phyloP scores from a whole-genome alignment of 371 early-diverging fungal species.

The Phascolomyces articulosus region DNA sequence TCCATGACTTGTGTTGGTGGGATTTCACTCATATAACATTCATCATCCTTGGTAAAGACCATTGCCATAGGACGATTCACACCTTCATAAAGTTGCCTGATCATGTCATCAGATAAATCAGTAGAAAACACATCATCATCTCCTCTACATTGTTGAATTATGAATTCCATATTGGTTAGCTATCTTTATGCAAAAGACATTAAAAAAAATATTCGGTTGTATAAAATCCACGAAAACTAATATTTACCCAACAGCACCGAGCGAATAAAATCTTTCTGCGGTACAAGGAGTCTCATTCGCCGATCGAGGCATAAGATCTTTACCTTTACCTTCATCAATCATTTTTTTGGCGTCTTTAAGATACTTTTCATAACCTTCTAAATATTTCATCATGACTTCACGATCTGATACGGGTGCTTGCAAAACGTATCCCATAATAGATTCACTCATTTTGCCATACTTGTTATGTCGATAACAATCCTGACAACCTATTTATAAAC shows the following conservation, averaged over 20 bases:
- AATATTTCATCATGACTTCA: slow-evolving; percentile 30
- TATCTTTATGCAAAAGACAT: no score
- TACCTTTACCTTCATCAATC: slow-evolving; percentile 38
- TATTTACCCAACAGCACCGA: slow-evolving; percentile 44
- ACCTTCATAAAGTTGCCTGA: slow-evolving; percentile 36
- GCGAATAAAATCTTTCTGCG: slow-evolving; percentile 51
- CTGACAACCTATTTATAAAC: slow-evolving; percentile 41
- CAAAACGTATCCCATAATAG: slow-evolving; percentile 44
- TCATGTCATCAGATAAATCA: slow-evolving; percentile 43
- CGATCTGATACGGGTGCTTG: slow-evolving; percentile 63
- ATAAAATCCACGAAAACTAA: no score
- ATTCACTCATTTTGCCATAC: slow-evolving; percentile 31
- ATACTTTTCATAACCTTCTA: slow-evolving; percentile 28
- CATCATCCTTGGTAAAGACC: slow-evolving; percentile 52
- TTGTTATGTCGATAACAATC: slow-evolving; percentile 52
- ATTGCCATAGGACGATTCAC: slow-evolving; percentile 42
- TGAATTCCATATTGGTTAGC: no score
- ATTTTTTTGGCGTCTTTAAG: slow-evolving; percentile 35
- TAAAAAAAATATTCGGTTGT: no score
- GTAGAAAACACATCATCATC: slow-evolving; percentile 64
- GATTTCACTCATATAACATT: slow-evolving; percentile 32
- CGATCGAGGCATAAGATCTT: slow-evolving; percentile 45
- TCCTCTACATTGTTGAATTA: no score
- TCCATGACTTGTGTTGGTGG: slow-evolving; percentile 28
- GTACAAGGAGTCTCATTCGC: slow-evolving; percentile 38